Evolutionary conservation across 1,284 basidiomycete genomes (phyloP).

Genomic region (Rhodofomes roseus): DNA sequence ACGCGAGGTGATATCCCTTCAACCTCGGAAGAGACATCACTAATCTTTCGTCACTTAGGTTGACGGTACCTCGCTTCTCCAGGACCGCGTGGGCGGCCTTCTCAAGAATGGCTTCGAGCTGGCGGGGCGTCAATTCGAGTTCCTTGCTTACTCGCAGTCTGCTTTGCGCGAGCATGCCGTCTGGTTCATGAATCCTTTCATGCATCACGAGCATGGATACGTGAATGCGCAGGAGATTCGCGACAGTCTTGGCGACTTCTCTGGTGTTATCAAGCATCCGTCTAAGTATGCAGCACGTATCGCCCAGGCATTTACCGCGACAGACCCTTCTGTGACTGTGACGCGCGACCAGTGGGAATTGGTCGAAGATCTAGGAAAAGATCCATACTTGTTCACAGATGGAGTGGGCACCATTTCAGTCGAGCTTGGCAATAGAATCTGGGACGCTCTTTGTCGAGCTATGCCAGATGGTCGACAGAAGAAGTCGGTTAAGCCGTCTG

Average conservation of each 20-base stretch:
- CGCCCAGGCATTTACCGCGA: constrained; percentile 80
- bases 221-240: constrained; percentile 59
- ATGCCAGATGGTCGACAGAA: constrained; percentile 27
- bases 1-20: constrained; percentile 33
- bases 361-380: constrained; percentile 47
- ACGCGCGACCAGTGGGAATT: constrained; percentile 53
- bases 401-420: constrained; percentile 74
- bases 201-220: constrained; percentile 35
- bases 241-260: constrained; percentile 61
- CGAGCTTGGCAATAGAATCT: constrained; percentile 54
- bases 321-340: constrained; percentile 65
- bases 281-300: constrained; percentile 79
- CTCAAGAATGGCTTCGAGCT: constrained; percentile 64
- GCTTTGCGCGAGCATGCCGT: constrained; percentile 69
- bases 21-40: too few relatives aligned
- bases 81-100: constrained; percentile 58
- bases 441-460: constrained; percentile 44
- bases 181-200: constrained; percentile 72
- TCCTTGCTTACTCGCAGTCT: constrained; percentile 73
- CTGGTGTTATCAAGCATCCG: constrained; percentile 50
- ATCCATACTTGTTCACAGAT: constrained; percentile 60
- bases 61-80: constrained; percentile 53
- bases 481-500: constrained; percentile 46
- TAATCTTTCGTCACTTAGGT: constrained; percentile 25
- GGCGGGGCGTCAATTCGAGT: constrained; percentile 67